Evolutionary conservation across 768 basidiomycete species (phyloP).

Genomic region (Fistulinella prunicolor): DNA sequence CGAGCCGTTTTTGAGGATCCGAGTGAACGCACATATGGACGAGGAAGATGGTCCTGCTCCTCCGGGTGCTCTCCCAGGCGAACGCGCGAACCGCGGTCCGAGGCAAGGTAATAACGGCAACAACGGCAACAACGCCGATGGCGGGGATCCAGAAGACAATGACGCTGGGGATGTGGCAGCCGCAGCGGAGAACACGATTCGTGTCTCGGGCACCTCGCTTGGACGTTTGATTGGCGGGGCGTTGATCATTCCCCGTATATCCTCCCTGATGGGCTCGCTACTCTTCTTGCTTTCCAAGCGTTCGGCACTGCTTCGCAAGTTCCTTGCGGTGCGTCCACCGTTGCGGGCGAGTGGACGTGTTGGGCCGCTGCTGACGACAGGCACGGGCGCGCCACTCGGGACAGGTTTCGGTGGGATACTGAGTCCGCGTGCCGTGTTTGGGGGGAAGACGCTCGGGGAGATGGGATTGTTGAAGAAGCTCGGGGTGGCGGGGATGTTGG

Average conservation of each 20-base stretch:
- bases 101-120: slow-evolving; percentile 13
- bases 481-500: slow-evolving; percentile 32
- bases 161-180: slow-evolving; percentile 37
- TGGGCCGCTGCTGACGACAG: slow-evolving; percentile 17
- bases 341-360: slow-evolving; percentile 8
- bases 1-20: slow-evolving; percentile 30
- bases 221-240: slow-evolving; percentile 71
- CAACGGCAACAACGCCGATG: slow-evolving; percentile 2
- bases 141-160: slow-evolving; percentile 6
- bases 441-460: slow-evolving; percentile 6
- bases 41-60: slow-evolving; percentile 17
- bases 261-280: slow-evolving; percentile 60
- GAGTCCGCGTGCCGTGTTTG: slow-evolving; percentile 18
- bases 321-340: slow-evolving; percentile 23
- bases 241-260: slow-evolving; percentile 62
- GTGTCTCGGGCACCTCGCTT: slow-evolving; percentile 54
- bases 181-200: slow-evolving; percentile 58
- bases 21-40: slow-evolving; percentile 35
- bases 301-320: slow-evolving; percentile 27
- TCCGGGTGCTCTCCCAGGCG: slow-evolving; percentile 13
- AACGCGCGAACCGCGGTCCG: slow-evolving; percentile 10
- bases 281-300: slow-evolving; percentile 51
- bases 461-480: slow-evolving; percentile 24
- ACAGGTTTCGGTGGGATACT: slow-evolving; percentile 1
- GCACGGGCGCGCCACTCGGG: slow-evolving; percentile 6